phyloP scores from a whole-genome alignment of 2,329 filamentous ascomycete species.

The Phialophora macrospora region DNA sequence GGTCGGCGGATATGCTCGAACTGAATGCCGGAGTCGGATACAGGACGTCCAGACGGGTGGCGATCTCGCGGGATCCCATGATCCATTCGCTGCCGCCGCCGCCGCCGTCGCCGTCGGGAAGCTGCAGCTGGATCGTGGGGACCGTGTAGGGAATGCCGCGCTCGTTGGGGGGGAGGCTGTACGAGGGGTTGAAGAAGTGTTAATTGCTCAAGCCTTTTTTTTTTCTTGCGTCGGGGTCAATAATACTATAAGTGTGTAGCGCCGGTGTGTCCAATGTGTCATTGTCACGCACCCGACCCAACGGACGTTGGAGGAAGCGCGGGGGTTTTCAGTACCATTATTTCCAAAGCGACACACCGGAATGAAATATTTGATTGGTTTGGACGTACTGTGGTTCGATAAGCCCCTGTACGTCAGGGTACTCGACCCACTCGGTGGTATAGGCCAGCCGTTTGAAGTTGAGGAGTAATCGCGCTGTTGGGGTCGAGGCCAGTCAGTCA shows the following conservation, averaged over 20 bases:
- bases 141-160: slow-evolving; percentile 13
- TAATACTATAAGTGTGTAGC: too few species aligned
- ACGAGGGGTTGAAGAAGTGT: too few species aligned
- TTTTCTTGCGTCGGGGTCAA: too few species aligned
- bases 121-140: slow-evolving; percentile 14
- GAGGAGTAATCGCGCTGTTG: slow-evolving; percentile 4
- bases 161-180: slow-evolving; percentile 5
- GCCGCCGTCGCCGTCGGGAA: too few species aligned
- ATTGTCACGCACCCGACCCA: too few species aligned
- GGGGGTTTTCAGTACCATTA: too few species aligned
- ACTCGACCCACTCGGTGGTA: slow-evolving; percentile 9
- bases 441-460: slow-evolving; percentile 20
- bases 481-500: slow-evolving; percentile 2
- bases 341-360: too few species aligned
- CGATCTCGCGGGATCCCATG: slow-evolving; percentile 17
- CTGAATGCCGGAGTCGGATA: slow-evolving; percentile 6
- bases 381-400: slow-evolving; percentile 9
- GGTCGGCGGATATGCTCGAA: background rate
- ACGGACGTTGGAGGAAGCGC: too few species aligned
- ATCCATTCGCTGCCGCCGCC: slow-evolving; percentile 3
- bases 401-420: slow-evolving; percentile 13
- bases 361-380: too few species aligned
- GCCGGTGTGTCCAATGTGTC: too few species aligned
- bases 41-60: slow-evolving; percentile 1
- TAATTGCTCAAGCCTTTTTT: too few species aligned